Evolutionary conservation across 805 yeast species (phyloP), one percentile per base, ranked within the genome.

Genomic region (Barnettozyma sp.): DNA sequence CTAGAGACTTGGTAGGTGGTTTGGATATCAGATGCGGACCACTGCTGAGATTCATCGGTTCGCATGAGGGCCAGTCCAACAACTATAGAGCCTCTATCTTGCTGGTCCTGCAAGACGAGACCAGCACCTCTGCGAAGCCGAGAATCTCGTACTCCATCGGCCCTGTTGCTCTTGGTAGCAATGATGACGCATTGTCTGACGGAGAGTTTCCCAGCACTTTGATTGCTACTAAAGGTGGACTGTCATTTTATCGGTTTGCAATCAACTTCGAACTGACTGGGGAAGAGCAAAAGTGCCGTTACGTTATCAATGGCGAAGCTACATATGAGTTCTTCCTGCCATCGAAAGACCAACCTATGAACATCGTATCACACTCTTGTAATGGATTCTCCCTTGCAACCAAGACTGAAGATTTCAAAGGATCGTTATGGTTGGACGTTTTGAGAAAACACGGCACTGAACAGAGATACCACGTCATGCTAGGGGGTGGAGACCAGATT

Each of bases 401-500:
- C 1, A 82, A 79, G 36, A 78, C 95, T 2, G 50, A 63, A 0
- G 57, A 58, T 5, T 92, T 77, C 60, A 74, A 77, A 40, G 84
- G 88, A 7, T 78, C 84, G 2, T 59, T 92, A 44, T 90, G 97
- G 97, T 68, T 64, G 26, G 97, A 92, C 53, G 94, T 90, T 4
- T 49, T 88, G 47, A 64, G 70, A 19, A 73, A 75, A 41, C 96
- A 90, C 52, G 56, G 63, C 13, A 48, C 57, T 6, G 63, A 68
- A 26, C 73, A 72, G 26, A 73, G 68, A 27, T 85, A 85, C 59
- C 96, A 90, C 56, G 97, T 86, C 5, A 88, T 90, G 94, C 65
- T 92, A 20, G 97, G 97, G 20, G 97, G 97, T 35, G 98, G 98
- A 22, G 98, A 90, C 60, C 98, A 90, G 61, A 71, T 90, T 34